Conservation (phyloP, 2,329 filamentous ascomycete genomes). For the Sporothrix inflata region DNA sequence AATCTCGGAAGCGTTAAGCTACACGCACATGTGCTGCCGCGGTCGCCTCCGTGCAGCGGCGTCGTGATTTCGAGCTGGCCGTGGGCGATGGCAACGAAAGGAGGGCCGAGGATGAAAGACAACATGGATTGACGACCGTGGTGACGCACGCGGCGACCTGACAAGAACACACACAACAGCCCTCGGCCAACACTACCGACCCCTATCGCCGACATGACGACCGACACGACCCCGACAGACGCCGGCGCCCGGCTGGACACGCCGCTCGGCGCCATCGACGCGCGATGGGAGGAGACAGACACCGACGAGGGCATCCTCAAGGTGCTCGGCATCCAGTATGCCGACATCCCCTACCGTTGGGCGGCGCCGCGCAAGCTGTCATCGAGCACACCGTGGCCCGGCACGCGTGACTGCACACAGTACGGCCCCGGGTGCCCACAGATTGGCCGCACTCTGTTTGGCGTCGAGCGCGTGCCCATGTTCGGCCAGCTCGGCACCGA, state of each 20-base stretch:
- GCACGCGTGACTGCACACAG: constrained; percentile 7
- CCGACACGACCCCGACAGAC: constrained; percentile 22
- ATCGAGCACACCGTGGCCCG: background rate
- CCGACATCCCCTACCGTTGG: constrained; percentile 19
- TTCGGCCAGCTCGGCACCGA: constrained; percentile 24
- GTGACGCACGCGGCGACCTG: background rate
- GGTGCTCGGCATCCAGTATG: constrained; percentile 16
- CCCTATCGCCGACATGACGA: too few species aligned
- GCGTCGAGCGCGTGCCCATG: constrained; percentile 16
- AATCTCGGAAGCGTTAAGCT: background rate
- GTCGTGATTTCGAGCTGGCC: background rate
- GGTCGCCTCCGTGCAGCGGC: background rate
- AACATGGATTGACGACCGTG: background rate
- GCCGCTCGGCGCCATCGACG: constrained; percentile 30
- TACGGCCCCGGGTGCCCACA: constrained; percentile 24
- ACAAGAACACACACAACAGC: background rate
- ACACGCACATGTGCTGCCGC: background rate
- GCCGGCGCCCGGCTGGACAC: constrained; percentile 27
- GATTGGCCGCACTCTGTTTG: constrained; percentile 17
- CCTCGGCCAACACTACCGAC: background rate
- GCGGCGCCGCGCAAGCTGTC: constrained; percentile 5
- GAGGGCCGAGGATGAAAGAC: background rate
- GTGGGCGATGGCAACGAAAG: background rate
- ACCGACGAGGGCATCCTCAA: constrained; percentile 26
- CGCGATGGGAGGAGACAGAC: constrained; percentile 37